Evolutionary conservation across 2,329 filamentous ascomycete genomes (phyloP), one percentile per base, ranked within the genome.

Genomic region (Epichloe sibirici): DNA sequence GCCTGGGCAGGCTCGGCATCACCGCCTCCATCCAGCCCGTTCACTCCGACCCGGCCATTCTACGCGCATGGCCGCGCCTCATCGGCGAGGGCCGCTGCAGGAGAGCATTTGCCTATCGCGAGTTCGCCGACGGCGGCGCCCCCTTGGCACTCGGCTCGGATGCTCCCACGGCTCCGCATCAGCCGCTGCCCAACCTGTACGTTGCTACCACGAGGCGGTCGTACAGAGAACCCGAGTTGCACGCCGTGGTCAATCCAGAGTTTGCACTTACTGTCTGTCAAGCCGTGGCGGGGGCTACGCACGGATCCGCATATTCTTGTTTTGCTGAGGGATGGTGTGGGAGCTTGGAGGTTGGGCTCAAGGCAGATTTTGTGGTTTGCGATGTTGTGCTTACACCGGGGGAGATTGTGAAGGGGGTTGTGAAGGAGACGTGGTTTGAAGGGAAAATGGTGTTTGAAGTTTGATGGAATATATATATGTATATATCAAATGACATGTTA

Each of bases 41-140:
- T 0, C 78, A 82, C 56, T 71, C 76, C 1, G 78, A 81, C 53
- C 82, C 82, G 0, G 77, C 79, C 0, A 81, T 83, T 52, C 66
- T 85, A 3, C 69, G 74, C 31, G 80, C 78, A 0, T 86, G 82
- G 78, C 78, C 78, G 0, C 66, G 69, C 7, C 71, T 85, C 15
- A 65, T 85, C 4, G 81, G 79, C 1, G 62, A 65, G 11, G 66
- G 73, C 15, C 70, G 80, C 1, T 78, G 80, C 65, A 70, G 69
- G 49, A 71, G 80, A 13, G 80, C 79, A 0, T 85, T 85, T 59
- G 78, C 82, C 0, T 85, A 85, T 63, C 72, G 73, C 43, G 80
- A 84, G 46, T 82, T 84, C 38, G 70, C 71, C 2, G 74, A 78
- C 44, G 68, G 69, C 0, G 78, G 78, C 1, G 77, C 79, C 0